Percentiles rank a stretch among this genome's conserved stretches.
Evolutionary conservation across 768 basidiomycete species (phyloP).

Genomic region (Leucocoprinus leucothites): DNA sequence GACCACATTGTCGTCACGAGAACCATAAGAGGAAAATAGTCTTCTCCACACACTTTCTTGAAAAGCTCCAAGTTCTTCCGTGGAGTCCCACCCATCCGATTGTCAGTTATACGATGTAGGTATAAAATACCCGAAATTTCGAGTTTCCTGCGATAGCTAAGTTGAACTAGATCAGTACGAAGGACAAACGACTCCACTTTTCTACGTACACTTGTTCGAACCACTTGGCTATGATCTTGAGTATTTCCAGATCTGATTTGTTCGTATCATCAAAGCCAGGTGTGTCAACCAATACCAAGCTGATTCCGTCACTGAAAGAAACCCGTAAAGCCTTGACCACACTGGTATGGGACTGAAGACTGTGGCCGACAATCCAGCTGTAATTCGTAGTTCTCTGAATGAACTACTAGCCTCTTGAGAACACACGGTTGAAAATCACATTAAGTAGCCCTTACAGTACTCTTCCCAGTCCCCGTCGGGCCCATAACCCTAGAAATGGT

Average conservation of each 20-base stretch:
- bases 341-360: slow-evolving; percentile 1
- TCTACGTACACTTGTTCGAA: slow-evolving; percentile 13
- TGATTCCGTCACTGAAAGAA: background rate
- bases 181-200: background rate
- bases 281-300: slow-evolving; percentile 10
- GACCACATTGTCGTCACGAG: slow-evolving; percentile 14
- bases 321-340: background rate
- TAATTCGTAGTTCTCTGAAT: background rate
- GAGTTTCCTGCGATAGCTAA: background rate
- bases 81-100: slow-evolving; percentile 11
- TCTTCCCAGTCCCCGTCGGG: slow-evolving; percentile 11
- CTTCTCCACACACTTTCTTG: slow-evolving; percentile 6
- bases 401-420: background rate
- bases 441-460: slow-evolving; percentile 4
- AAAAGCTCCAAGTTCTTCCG: slow-evolving; percentile 11
- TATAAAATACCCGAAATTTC: slow-evolving; percentile 14
- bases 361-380: background rate
- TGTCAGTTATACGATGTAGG: slow-evolving; percentile 10
- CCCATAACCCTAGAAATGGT: slow-evolving; percentile 5
- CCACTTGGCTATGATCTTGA: slow-evolving; percentile 11
- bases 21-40: slow-evolving; percentile 6
- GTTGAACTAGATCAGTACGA: background rate
- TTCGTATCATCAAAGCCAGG: slow-evolving; percentile 14
- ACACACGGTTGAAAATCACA: background rate
- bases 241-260: slow-evolving; percentile 15